Conservation (phyloP, 176 grass and related monocot genomes). For the Carex myosuroides region DNA sequence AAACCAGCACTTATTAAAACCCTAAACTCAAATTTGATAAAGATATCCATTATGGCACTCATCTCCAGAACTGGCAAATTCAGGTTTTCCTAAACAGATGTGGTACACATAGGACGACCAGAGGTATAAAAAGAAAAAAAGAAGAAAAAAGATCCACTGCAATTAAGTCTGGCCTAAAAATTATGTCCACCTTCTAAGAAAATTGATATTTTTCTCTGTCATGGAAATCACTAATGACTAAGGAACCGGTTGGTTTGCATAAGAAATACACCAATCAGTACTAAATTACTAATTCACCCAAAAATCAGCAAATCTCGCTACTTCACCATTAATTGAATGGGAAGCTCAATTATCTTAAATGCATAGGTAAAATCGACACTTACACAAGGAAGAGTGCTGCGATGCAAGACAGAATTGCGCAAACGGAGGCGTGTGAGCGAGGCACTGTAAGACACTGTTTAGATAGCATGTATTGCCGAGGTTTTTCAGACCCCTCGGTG, state of each 20-base stretch:
- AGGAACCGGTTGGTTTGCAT: not conserved
- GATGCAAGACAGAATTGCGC: constrained; percentile 66
- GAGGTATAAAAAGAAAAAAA: not conserved
- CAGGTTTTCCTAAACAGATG: not conserved
- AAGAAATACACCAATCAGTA: not conserved
- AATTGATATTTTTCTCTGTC: not conserved
- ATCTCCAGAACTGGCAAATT: not conserved
- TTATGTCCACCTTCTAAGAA: not conserved
- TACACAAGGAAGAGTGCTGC: constrained; percentile 76
- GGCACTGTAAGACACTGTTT: constrained; percentile 96
- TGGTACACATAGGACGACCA: not conserved
- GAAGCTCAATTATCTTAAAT: not conserved
- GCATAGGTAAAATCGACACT: not conserved
- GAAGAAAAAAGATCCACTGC: not conserved
- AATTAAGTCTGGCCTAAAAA: not conserved
- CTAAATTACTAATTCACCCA: not conserved
- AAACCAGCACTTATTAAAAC: not conserved
- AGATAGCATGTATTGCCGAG: constrained; percentile 96
- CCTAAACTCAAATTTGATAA: not conserved
- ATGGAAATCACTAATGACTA: not conserved
- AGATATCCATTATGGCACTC: not conserved
- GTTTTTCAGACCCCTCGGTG: constrained; percentile 79
- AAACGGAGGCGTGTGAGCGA: constrained; percentile 80
- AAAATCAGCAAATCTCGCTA: not conserved
- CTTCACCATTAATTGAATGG: not conserved